Conservation (phyloP, 164 flowering plant species). For the Cinnamomum chago region DNA sequence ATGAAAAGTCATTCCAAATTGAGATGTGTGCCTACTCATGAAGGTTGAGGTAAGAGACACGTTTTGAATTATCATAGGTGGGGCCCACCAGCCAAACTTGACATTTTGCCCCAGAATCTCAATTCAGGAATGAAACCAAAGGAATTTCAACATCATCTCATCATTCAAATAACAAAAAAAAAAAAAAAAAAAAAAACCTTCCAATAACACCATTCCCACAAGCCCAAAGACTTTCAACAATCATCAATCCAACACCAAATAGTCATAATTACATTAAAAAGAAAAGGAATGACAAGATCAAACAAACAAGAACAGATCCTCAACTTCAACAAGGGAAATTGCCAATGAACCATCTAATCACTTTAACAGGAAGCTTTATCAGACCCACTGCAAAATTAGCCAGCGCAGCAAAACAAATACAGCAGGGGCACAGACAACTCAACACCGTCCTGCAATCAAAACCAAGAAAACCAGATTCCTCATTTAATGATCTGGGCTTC, state of each 20-base stretch:
- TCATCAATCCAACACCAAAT: background rate
- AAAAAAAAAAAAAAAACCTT: background rate
- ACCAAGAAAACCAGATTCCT: background rate
- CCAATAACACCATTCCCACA: background rate
- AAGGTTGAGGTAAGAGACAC: too few species aligned
- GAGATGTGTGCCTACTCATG: too few species aligned
- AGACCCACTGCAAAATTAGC: constrained; percentile 47
- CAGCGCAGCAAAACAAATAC: constrained; percentile 45
- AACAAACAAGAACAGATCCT: background rate
- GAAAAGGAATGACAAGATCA: background rate
- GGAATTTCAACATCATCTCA: background rate
- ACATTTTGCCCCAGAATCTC: too few species aligned
- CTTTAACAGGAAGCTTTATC: constrained; percentile 50
- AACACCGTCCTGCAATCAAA: constrained; percentile 40
- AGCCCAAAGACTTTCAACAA: too few species aligned
- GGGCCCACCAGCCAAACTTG: too few species aligned
- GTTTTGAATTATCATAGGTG: too few species aligned
- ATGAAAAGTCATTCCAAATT: too few species aligned
- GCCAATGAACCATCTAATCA: constrained; percentile 50
- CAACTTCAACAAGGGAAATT: constrained; percentile 51
- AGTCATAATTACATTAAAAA: background rate
- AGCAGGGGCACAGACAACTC: constrained; percentile 75
- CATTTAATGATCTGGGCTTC: background rate
- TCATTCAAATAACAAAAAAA: background rate
- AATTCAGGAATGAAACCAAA: too few species aligned